Percentiles rank a stretch among this genome's conserved stretches.
These are phyloP conservation scores for Skeletonema tropicum DNA, from an alignment of 108 stramenopile genomes.

Conservation along the genomic window DNA sequence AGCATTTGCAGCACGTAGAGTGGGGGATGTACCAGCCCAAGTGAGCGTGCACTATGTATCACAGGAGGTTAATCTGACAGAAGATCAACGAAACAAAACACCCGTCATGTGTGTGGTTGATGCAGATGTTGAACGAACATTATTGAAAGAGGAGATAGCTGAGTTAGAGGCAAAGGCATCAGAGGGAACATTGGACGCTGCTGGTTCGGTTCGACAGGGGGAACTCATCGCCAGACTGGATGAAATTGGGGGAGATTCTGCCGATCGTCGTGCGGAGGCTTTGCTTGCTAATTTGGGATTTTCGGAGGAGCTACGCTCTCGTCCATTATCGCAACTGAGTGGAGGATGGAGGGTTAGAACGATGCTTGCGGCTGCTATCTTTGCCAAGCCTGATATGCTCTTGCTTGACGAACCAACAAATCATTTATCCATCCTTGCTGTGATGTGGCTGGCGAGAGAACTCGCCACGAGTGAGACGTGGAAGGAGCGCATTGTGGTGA, in stretches of 20 bases:
- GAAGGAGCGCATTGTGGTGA: slow-evolving; percentile 95
- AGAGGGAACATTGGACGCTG: too few relatives aligned
- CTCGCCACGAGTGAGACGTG: slow-evolving; percentile 80
- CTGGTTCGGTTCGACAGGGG: too few relatives aligned
- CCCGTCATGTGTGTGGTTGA: too few relatives aligned
- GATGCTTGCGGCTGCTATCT: slow-evolving; percentile 76
- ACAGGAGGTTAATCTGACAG: too few relatives aligned
- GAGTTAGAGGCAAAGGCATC: too few relatives aligned
- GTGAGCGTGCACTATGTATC: too few relatives aligned
- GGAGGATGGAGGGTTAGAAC: slow-evolving; percentile 50
- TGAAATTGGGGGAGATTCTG: slow-evolving; percentile 93
- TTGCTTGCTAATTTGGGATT: slow-evolving; percentile 97
- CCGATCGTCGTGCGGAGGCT: slow-evolving; percentile 93
- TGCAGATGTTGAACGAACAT: too few relatives aligned
- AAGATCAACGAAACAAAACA: too few relatives aligned
- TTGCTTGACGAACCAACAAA: slow-evolving; percentile 82
- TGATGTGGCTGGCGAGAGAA: slow-evolving; percentile 90
- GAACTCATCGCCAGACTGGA: slow-evolving; percentile 85
- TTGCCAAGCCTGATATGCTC: slow-evolving; percentile 90
- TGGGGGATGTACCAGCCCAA: too few relatives aligned
- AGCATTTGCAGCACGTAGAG: slow-evolving; percentile 55
- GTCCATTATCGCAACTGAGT: slow-evolving; percentile 68
- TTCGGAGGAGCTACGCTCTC: slow-evolving; percentile 84
- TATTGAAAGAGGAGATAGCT: too few relatives aligned
- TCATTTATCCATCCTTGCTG: slow-evolving; percentile 65